phyloP scores from a whole-genome alignment of 768 basidiomycete species.

The Pulveroboletus sp. region DNA sequence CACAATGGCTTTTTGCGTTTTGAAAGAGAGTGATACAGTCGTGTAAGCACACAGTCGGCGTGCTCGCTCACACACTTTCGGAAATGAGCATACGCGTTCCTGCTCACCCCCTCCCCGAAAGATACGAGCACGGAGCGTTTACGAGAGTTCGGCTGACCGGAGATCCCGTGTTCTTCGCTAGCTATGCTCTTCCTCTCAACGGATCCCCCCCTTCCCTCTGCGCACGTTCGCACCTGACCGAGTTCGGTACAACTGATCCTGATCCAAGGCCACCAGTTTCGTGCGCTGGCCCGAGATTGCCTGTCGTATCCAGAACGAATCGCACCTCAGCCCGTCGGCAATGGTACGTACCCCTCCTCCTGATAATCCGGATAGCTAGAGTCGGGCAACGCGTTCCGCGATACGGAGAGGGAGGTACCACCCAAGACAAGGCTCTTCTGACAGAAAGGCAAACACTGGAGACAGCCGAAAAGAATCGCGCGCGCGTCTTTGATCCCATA shows the following conservation, averaged over 20 bases:
- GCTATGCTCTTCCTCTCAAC: conserved; percentile 1
- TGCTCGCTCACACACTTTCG: conserved; percentile 5
- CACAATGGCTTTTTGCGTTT: conserved; percentile 5
- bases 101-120: background rate
- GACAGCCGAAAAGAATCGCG: conserved; percentile 10
- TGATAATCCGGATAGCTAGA: conserved; percentile 17
- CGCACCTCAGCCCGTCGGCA: conserved; percentile 9
- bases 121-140: conserved; percentile 9
- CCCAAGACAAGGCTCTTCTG: background rate
- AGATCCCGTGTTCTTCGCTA: conserved; percentile 6
- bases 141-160: conserved; percentile 7
- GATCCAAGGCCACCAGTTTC: background rate
- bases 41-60: background rate
- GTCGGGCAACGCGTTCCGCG: conserved; percentile 1
- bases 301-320: conserved; percentile 1
- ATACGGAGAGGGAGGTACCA: background rate
- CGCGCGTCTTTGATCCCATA: background rate
- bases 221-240: background rate
- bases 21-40: conserved; percentile 11
- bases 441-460: conserved; percentile 12
- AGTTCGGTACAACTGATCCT: background rate
- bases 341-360: conserved; percentile 7
- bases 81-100: conserved; percentile 14
- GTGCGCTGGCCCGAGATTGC: conserved; percentile 19
- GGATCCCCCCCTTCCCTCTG: background rate